A percentile compares a stretch with the other conserved stretches of the same genome.
These are phyloP conservation scores for Saprolegnia diclina DNA, from an alignment of 352 stramenopile species.

Conservation along the genomic window DNA sequence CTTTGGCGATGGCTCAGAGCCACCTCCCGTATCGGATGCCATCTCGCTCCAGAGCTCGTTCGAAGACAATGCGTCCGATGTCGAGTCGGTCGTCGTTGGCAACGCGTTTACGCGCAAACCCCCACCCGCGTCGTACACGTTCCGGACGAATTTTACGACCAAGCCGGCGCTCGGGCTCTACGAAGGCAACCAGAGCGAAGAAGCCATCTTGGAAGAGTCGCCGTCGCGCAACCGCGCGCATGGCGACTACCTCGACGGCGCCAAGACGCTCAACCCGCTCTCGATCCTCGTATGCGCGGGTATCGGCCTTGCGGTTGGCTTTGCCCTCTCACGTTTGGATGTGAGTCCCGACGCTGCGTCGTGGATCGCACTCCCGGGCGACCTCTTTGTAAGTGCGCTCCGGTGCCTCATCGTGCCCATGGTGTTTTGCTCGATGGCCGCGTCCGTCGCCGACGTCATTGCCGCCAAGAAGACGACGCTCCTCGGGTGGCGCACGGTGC, in stretches of 20 bases:
- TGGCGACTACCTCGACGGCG: background rate
- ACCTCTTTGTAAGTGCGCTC: constrained; percentile 67
- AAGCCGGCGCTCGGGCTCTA: background rate
- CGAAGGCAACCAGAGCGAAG: background rate
- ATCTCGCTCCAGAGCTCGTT: background rate
- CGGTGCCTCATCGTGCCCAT: constrained; percentile 72
- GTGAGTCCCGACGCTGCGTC: constrained; percentile 38
- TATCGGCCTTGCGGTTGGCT: constrained; percentile 40
- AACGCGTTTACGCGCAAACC: background rate
- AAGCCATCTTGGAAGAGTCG: background rate
- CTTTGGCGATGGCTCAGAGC: background rate
- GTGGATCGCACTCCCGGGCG: constrained; percentile 59
- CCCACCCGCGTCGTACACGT: background rate
- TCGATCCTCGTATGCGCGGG: constrained; percentile 4
- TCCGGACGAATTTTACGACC: constrained; percentile 9
- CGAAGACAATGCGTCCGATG: background rate
- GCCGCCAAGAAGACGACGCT: constrained; percentile 65
- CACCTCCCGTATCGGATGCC: background rate
- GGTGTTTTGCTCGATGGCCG: constrained; percentile 71
- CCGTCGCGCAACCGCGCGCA: background rate
- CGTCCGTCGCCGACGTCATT: constrained; percentile 68
- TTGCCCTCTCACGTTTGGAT: constrained; percentile 27
- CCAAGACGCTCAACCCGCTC: background rate
- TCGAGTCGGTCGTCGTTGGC: background rate
- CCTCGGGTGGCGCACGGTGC: constrained; percentile 57